A percentile compares a stretch with the other conserved stretches of the same genome.
Conservation (phyloP, 2,329 filamentous ascomycete genomes). For the Colletotrichum gloeosporioides region DNA sequence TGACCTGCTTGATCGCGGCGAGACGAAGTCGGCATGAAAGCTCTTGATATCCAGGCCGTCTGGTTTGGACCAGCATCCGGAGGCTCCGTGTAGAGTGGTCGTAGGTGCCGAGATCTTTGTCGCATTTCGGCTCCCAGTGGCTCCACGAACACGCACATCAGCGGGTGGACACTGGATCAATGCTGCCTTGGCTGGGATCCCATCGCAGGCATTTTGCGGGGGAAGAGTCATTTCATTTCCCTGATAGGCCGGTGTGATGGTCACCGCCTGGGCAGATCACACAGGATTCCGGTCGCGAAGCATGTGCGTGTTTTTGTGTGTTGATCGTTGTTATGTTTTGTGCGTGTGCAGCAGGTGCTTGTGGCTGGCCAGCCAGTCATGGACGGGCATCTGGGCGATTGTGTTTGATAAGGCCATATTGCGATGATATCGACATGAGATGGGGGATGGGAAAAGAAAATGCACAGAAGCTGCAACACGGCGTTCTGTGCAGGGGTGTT, state of each 20-base stretch:
- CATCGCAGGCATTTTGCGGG: constrained; percentile 18
- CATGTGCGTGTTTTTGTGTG: background rate
- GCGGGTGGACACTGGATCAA: constrained; percentile 17
- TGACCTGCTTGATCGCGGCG: background rate
- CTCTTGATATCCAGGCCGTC: background rate
- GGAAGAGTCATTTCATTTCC: constrained; percentile 17
- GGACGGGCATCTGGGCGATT: background rate
- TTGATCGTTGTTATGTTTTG: background rate
- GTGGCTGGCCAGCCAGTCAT: background rate
- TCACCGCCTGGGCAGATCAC: constrained; percentile 10
- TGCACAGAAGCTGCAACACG: constrained; percentile 8
- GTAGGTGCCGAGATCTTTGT: constrained; percentile 14
- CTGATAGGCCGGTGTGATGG: constrained; percentile 8
- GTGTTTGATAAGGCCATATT: background rate
- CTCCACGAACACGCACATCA: constrained; percentile 18
- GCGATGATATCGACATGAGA: background rate
- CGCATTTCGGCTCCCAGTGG: constrained; percentile 4
- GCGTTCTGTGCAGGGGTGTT: constrained; percentile 12
- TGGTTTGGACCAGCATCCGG: background rate
- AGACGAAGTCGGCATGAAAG: background rate
- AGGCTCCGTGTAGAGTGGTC: background rate
- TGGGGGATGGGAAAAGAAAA: background rate
- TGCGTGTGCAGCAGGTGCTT: background rate
- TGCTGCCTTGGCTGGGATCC: constrained; percentile 14
- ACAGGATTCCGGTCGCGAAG: background rate